These are phyloP conservation scores for Globisporangium megalacanthum DNA, from an alignment of 352 stramenopile species.

Conservation along the genomic window DNA sequence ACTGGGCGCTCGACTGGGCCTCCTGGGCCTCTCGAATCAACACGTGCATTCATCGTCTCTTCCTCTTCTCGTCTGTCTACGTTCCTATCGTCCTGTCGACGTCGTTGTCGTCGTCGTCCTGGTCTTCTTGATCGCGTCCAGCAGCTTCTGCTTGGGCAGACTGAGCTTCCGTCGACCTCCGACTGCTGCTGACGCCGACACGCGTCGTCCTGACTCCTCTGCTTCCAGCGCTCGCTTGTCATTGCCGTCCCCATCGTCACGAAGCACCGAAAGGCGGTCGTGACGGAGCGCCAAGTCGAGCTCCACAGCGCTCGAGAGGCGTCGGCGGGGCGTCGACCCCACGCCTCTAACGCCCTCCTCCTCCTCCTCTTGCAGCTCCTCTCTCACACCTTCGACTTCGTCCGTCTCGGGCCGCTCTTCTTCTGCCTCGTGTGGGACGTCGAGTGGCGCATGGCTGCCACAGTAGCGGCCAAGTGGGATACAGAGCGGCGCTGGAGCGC, in stretches of 20 bases:
- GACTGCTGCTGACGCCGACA: not conserved
- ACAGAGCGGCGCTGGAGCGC: constrained; percentile 38
- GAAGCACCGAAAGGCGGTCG: constrained; percentile 11
- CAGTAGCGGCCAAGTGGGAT: constrained; percentile 12
- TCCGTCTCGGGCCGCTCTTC: constrained; percentile 7
- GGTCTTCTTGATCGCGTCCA: constrained; percentile 50
- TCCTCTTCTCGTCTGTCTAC: not conserved
- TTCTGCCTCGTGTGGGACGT: not conserved
- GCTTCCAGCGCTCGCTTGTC: constrained; percentile 9
- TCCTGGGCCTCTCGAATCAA: too few species aligned
- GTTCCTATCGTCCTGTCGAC: constrained; percentile 1
- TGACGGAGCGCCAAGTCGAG: constrained; percentile 32
- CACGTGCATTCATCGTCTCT: not conserved
- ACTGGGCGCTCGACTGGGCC: too few species aligned
- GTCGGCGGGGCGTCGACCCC: constrained; percentile 37
- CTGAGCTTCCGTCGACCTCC: constrained; percentile 23
- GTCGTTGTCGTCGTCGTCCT: constrained; percentile 17
- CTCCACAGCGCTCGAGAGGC: constrained; percentile 43
- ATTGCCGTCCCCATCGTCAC: constrained; percentile 8
- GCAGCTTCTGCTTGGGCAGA: constrained; percentile 63
- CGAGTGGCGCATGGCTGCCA: not conserved
- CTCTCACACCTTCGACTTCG: constrained; percentile 3
- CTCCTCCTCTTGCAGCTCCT: not conserved
- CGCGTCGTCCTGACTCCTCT: not conserved
- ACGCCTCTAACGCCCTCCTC: not conserved